phyloP scores from a whole-genome alignment of 1,284 basidiomycete species.

The Ganoderma lucidum region DNA sequence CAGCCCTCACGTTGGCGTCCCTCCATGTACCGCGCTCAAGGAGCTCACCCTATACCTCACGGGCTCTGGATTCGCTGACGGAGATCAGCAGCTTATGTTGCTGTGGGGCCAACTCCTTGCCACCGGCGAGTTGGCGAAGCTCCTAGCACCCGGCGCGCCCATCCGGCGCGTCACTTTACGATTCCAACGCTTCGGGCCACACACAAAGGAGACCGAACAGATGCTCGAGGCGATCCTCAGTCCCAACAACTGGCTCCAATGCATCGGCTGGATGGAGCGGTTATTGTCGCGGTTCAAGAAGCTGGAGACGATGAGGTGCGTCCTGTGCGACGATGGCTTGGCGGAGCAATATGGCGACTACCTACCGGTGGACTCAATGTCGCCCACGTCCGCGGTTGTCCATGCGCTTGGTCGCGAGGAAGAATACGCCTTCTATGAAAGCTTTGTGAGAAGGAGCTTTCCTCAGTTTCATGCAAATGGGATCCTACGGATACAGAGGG shows the following conservation, averaged over 20 bases:
- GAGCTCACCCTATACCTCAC: not conserved
- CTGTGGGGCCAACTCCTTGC: not conserved
- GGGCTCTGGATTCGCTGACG: not conserved
- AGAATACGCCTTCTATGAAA: not conserved
- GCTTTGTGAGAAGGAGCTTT: not conserved
- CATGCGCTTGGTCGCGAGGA: not conserved
- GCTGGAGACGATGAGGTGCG: not conserved
- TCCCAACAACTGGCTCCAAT: not conserved
- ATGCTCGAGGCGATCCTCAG: not conserved
- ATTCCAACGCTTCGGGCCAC: not conserved
- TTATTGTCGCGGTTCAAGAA: not conserved
- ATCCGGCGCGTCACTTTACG: not conserved
- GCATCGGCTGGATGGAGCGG: not conserved
- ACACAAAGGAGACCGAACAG: not conserved
- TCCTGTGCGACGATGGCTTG: not conserved
- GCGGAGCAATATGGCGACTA: constrained; percentile 3
- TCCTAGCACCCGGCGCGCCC: not conserved
- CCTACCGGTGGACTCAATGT: not conserved
- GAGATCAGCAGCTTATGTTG: not conserved
- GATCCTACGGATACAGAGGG: not conserved
- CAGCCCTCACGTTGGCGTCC: not conserved
- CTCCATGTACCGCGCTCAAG: not conserved
- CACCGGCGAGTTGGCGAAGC: not conserved
- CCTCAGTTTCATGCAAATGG: not conserved
- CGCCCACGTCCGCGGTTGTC: not conserved